Evolutionary conservation across 129 eudicot species (phyloP).

Genomic region (Daucus carota): DNA sequence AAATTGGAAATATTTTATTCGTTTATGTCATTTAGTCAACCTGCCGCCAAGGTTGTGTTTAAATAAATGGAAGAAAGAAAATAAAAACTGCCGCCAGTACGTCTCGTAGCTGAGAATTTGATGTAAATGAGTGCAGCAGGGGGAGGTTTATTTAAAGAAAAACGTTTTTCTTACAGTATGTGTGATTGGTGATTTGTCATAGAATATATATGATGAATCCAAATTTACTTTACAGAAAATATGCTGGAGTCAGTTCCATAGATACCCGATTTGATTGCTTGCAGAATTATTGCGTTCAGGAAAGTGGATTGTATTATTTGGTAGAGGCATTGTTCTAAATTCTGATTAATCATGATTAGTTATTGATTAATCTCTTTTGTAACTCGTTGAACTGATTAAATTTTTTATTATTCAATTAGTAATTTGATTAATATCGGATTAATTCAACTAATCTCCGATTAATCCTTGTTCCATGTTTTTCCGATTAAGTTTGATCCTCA

Average conservation of each 20-base stretch:
- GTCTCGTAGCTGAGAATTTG: background rate
- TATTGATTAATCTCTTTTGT: too few species aligned
- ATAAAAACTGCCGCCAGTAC: background rate
- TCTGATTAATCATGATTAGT: too few species aligned
- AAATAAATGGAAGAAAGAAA: background rate
- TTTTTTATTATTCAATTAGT: too few species aligned
- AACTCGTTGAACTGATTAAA: too few species aligned
- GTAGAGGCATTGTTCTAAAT: too few species aligned
- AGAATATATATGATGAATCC: background rate
- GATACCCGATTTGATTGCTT: background rate
- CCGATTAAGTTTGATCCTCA: too few species aligned
- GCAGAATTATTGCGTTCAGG: background rate
- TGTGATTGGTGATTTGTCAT: background rate
- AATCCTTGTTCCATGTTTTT: too few species aligned
- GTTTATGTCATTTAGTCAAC: background rate
- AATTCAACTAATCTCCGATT: too few species aligned
- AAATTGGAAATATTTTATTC: background rate
- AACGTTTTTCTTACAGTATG: background rate
- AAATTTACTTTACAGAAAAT: background rate
- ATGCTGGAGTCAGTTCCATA: background rate
- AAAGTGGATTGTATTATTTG: conserved; percentile 1
- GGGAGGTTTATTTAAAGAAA: background rate
- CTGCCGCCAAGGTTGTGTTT: conserved; percentile 5
- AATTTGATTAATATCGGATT: too few species aligned
- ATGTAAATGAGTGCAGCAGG: background rate